Percentiles rank a stretch among this genome's conserved stretches.
phyloP scores from a whole-genome alignment of 2,329 filamentous ascomycete genomes.

The Aspergillus fijiensis region DNA sequence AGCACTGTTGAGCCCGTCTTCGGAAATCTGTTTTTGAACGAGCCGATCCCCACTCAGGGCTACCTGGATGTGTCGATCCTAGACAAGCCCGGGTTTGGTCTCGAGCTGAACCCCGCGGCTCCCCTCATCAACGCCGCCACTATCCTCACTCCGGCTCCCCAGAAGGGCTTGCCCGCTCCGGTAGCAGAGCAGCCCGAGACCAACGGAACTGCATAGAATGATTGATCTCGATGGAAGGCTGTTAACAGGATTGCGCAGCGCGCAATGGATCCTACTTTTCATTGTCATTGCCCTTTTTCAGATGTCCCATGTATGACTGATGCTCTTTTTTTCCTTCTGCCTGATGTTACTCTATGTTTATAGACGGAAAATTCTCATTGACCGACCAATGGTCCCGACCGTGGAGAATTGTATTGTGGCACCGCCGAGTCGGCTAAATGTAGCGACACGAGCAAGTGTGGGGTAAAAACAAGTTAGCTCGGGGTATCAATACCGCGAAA shows the following conservation, averaged over 20 bases:
- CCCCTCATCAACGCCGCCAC: constrained; percentile 74
- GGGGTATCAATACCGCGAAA: constrained; percentile 34
- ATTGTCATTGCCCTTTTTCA: constrained; percentile 2
- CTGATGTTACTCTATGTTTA: background rate
- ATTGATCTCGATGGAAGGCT: background rate
- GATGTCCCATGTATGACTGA: constrained; percentile 8
- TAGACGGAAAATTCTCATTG: constrained; percentile 1
- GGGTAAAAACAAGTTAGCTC: constrained; percentile 24
- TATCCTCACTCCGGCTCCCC: constrained; percentile 66
- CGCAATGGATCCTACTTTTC: constrained; percentile 8
- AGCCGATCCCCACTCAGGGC: constrained; percentile 82
- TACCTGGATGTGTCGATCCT: constrained; percentile 76
- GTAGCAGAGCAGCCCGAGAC: constrained; percentile 23
- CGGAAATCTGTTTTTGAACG: constrained; percentile 84
- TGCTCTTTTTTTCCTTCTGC: constrained; percentile 5
- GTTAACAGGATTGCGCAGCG: constrained; percentile 1
- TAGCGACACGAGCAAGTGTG: constrained; percentile 12
- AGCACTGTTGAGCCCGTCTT: constrained; percentile 89
- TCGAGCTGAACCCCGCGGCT: constrained; percentile 79
- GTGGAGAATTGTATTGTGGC: constrained; percentile 1
- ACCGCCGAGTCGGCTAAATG: background rate
- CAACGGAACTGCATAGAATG: constrained; percentile 20
- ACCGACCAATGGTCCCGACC: constrained; percentile 2
- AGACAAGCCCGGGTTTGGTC: constrained; percentile 86
- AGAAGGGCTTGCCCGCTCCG: constrained; percentile 45